phyloP scores from a whole-genome alignment of 2,329 filamentous ascomycete species.

The Penicillium griseofulvum region DNA sequence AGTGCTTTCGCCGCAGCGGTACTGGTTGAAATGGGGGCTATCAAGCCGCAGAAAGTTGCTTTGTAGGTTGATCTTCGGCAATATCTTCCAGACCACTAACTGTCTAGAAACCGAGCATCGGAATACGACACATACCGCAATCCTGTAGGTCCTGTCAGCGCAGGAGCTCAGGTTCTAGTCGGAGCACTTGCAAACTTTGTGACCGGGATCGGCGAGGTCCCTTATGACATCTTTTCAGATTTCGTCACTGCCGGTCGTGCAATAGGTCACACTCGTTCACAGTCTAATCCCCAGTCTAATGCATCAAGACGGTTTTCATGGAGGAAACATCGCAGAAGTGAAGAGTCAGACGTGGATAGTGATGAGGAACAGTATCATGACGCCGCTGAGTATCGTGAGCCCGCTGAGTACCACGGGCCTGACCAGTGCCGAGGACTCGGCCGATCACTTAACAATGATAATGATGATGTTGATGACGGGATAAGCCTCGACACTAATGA shows the following conservation, averaged over 20 bases:
- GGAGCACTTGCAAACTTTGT: slow-evolving; percentile 77
- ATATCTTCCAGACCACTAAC: slow-evolving; percentile 25
- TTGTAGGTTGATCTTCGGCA: slow-evolving; percentile 49
- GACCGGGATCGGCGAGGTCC: slow-evolving; percentile 76
- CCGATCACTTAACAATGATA: neutral
- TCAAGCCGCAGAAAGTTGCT: slow-evolving; percentile 70
- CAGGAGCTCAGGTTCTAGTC: slow-evolving; percentile 73
- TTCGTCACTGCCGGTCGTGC: slow-evolving; percentile 52
- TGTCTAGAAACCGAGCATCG: slow-evolving; percentile 48
- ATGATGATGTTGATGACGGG: neutral
- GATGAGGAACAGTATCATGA: neutral
- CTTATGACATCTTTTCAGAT: slow-evolving; percentile 48
- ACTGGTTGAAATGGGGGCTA: slow-evolving; percentile 61
- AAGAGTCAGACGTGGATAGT: neutral
- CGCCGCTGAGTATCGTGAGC: neutral
- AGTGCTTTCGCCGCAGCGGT: slow-evolving; percentile 71
- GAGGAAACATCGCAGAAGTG: neutral
- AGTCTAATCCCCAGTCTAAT: slow-evolving; percentile 55
- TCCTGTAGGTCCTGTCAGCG: slow-evolving; percentile 75
- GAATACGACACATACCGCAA: slow-evolving; percentile 78
- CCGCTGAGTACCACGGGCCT: neutral
- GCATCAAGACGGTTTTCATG: neutral
- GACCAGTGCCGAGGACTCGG: neutral
- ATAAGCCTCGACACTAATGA: neutral
- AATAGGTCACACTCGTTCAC: slow-evolving; percentile 53